Evolutionary conservation across 2,329 filamentous ascomycete species (phyloP), one percentile per base, ranked within the genome.

Genomic region (Emmonsia crescens): DNA sequence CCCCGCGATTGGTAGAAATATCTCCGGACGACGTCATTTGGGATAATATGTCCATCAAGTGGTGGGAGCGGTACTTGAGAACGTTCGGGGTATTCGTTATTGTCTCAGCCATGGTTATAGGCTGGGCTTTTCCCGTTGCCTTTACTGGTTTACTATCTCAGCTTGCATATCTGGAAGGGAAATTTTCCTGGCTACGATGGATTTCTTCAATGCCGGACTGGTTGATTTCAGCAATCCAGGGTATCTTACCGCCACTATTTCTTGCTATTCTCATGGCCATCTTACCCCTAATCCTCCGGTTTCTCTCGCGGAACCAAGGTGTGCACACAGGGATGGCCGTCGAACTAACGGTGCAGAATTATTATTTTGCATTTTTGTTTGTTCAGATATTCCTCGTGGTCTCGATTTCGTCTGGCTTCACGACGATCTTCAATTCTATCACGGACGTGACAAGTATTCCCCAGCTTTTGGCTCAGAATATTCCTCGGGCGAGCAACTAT

Each of bases 21-120:
- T 91, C 91, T 6, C 94, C 94, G 0, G 87, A 87, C 51, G 92
- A 97, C 71, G 91, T 99, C 9, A 82, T 95, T 48, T 99, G 94
- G 94, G 90, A 95, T 66, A 99, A 99, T 71, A 93, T 99, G 87
- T 92, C 91, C 0, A 88, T 96, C 68, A 85, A 83, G 60, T 97
- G 94, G 93, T 97, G 92, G 91, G 87, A 93, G 65, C 83, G 87
- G 61, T 96, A 93, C 81, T 70, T 91, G 36, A 84, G 91, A 33
- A 86, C 85, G 1, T 82, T 79, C 42, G 72, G 87, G 9, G 87
- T 93, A 12, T 76, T 90, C 36, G 74, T 78, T 8, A 68, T 88
- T 29, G 86, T 96, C 8, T 73, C 81, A 42, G 89, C 80, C 5
- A 91, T 97, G 82, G 83, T 96, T 57, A 79, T 96, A 65, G 82